Evolutionary conservation across 257 asterid genomes (phyloP).

Genomic region (Forsythia suspensa): DNA sequence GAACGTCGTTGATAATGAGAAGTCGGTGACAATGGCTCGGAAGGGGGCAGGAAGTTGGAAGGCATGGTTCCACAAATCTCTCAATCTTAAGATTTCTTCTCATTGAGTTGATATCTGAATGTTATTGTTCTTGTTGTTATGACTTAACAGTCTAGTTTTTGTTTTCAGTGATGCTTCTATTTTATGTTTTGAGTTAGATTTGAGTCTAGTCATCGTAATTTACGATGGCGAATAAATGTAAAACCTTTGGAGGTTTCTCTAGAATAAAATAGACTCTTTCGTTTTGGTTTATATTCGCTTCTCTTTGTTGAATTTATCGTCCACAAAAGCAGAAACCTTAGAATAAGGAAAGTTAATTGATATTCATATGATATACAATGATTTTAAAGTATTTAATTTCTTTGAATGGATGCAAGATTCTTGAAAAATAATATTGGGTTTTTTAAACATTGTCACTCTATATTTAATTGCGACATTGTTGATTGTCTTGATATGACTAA

Average conservation of each 20-base stretch:
- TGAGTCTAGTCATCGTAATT: background rate
- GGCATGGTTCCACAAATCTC: conserved; percentile 83
- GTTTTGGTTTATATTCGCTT: background rate
- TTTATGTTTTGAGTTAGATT: background rate
- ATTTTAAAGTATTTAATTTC: too few species aligned
- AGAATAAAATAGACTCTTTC: background rate
- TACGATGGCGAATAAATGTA: background rate
- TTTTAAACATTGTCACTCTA: too few species aligned
- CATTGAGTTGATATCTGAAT: conserved; percentile 38
- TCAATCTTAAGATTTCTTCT: conserved; percentile 60
- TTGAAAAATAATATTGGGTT: background rate
- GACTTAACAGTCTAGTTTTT: background rate
- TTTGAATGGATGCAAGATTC: too few species aligned
- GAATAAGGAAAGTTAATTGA: background rate
- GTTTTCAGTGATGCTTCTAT: background rate
- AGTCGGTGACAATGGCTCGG: conserved; percentile 33
- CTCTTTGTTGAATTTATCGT: background rate
- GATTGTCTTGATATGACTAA: background rate
- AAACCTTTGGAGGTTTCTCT: background rate
- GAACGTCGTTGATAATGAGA: conserved; percentile 29
- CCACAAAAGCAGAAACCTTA: background rate
- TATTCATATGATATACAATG: too few species aligned
- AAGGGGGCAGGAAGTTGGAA: conserved; percentile 68
- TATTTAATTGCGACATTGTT: background rate
- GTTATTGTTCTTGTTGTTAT: background rate